phyloP scores from a whole-genome alignment of 805 yeast species.

The Alloascoidea africana region DNA sequence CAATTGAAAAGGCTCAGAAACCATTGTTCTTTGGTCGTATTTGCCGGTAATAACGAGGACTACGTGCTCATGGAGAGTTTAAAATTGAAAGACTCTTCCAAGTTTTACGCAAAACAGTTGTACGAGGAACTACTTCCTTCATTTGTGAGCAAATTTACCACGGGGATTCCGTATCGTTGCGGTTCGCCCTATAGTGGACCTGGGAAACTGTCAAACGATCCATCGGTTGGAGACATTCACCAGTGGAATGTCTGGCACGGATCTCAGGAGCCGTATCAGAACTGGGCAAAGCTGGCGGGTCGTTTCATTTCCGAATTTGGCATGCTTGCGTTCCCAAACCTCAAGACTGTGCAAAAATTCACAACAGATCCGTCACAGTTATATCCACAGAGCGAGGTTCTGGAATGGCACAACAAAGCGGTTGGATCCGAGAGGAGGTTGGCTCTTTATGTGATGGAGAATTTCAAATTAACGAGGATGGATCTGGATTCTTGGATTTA shows the following conservation, averaged over 20 bases:
- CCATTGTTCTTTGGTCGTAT: conserved; percentile 23
- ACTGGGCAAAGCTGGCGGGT: conserved; percentile 30
- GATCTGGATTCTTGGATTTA: conserved; percentile 29
- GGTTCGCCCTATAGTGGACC: conserved; percentile 40
- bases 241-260: conserved; percentile 51
- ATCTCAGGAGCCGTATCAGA: conserved; percentile 29
- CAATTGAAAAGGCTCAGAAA: conserved; percentile 27
- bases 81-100: conserved; percentile 16
- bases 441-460: conserved; percentile 30
- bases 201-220: conserved; percentile 21
- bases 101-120: conserved; percentile 27
- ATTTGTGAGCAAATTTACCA: conserved; percentile 14
- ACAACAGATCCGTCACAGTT: conserved; percentile 23
- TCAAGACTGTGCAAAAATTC: conserved; percentile 20
- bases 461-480: conserved; percentile 21
- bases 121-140: conserved; percentile 26
- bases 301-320: conserved; percentile 40
- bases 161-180: conserved; percentile 23
- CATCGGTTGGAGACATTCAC: conserved; percentile 32
- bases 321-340: conserved; percentile 30
- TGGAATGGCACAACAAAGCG: conserved; percentile 35
- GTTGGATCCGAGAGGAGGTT: conserved; percentile 30
- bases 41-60: conserved; percentile 32
- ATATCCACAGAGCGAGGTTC: conserved; percentile 26
- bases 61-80: conserved; percentile 28